Conservation (phyloP, 2,329 filamentous ascomycete species). For the Calcarisporium arbuscula region DNA sequence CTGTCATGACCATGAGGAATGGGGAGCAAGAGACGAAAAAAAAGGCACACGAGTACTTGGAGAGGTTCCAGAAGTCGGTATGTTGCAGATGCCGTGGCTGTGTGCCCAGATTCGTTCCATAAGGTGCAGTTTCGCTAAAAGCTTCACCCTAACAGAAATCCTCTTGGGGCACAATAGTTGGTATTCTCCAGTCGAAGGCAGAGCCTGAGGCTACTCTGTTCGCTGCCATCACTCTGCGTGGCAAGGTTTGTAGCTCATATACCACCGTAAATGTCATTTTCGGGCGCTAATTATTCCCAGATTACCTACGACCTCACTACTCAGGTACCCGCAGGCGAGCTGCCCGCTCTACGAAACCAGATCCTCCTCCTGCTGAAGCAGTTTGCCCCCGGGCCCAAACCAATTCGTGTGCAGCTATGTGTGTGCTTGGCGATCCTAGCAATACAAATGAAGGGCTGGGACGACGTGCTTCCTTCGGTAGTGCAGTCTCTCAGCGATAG, state of each 20-base stretch:
- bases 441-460: constrained; percentile 94
- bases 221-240: constrained; percentile 92
- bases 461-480: constrained; percentile 80
- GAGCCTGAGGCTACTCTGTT: constrained; percentile 87
- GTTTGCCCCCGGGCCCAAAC: constrained; percentile 76
- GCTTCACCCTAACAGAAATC: constrained; percentile 58
- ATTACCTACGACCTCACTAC: constrained; percentile 89
- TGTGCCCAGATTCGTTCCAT: neutral
- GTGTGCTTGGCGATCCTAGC: constrained; percentile 92
- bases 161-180: constrained; percentile 85
- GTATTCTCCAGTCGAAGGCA: constrained; percentile 75
- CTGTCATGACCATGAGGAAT: constrained; percentile 87
- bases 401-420: constrained; percentile 84
- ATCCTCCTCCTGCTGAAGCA: constrained; percentile 74
- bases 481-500: constrained; percentile 72
- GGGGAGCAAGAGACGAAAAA: constrained; percentile 77
- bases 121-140: too few species aligned
- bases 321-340: constrained; percentile 71
- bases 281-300: too few species aligned
- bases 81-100: constrained; percentile 10
- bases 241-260: constrained; percentile 64
- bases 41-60: constrained; percentile 84
- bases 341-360: constrained; percentile 74
- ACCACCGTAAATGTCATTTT: too few species aligned
- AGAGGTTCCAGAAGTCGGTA: constrained; percentile 97